Evolutionary conservation across 129 eudicot species (phyloP).

Genomic region (Lonicera japonica): DNA sequence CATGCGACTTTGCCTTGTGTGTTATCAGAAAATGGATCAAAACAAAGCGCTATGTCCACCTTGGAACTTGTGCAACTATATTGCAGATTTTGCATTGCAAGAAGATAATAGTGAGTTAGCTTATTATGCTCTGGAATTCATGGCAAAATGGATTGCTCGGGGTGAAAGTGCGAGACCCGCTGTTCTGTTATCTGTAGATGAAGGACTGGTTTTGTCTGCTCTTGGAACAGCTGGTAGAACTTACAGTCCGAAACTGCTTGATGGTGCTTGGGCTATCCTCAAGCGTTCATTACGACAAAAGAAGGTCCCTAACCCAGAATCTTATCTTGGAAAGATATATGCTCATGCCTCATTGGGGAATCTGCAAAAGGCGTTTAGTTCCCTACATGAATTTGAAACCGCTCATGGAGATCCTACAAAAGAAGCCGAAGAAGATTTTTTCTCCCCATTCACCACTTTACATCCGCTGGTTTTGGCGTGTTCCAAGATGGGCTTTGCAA

Average conservation of each 20-base stretch:
- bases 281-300: conserved; percentile 72
- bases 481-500: conserved; percentile 55
- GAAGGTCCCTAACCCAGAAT: conserved; percentile 63
- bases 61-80: conserved; percentile 57
- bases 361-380: conserved; percentile 58
- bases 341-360: conserved; percentile 70
- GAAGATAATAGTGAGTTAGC: conserved; percentile 65
- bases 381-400: conserved; percentile 70
- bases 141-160: conserved; percentile 73
- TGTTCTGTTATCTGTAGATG: conserved; percentile 50
- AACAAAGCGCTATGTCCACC: conserved; percentile 68
- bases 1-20: not conserved
- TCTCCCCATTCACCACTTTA: conserved; percentile 84
- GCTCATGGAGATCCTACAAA: conserved; percentile 37
- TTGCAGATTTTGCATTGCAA: conserved; percentile 57
- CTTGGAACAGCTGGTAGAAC: conserved; percentile 80
- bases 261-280: conserved; percentile 77
- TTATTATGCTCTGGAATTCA: conserved; percentile 58
- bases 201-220: conserved; percentile 68
- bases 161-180: conserved; percentile 55
- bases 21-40: conserved; percentile 71
- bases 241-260: conserved; percentile 52
- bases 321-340: conserved; percentile 65
- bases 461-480: conserved; percentile 86
- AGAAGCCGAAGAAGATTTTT: conserved; percentile 49